These are phyloP conservation scores for Aureobasidium lini DNA, from an alignment of 2,329 filamentous ascomycete genomes.

Conservation along the genomic window DNA sequence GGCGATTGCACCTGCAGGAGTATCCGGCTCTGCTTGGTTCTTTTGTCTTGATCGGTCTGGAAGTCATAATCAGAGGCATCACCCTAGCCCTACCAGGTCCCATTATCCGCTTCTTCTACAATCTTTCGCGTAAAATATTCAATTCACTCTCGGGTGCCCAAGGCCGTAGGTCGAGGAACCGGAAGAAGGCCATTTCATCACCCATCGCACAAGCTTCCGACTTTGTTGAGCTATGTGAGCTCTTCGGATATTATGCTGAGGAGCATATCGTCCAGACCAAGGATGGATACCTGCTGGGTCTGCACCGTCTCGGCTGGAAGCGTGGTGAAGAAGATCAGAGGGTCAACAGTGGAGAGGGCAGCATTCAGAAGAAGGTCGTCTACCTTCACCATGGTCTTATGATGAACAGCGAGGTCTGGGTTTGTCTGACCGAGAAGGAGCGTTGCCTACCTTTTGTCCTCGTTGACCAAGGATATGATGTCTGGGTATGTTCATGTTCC, in stretches of 20 bases:
- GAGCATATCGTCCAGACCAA: slow-evolving; percentile 93
- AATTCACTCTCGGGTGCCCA: slow-evolving; percentile 67
- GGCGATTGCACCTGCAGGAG: slow-evolving; percentile 57
- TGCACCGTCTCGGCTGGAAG: slow-evolving; percentile 79
- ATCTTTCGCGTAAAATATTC: slow-evolving; percentile 73
- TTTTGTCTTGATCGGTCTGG: slow-evolving; percentile 72
- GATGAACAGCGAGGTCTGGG: slow-evolving; percentile 99
- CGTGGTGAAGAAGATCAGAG: slow-evolving; percentile 71
- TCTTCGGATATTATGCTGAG: slow-evolving; percentile 89
- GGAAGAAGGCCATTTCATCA: slow-evolving; percentile 47
- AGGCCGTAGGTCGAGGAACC: slow-evolving; percentile 58
- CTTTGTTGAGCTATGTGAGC: slow-evolving; percentile 85
- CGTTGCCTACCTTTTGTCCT: slow-evolving; percentile 82
- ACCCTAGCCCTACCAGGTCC: slow-evolving; percentile 80
- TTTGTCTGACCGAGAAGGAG: slow-evolving; percentile 79
- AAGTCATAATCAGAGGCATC: slow-evolving; percentile 74
- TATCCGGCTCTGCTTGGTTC: slow-evolving; percentile 82
- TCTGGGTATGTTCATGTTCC: slow-evolving; percentile 60
- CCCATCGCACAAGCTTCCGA: slow-evolving; percentile 80
- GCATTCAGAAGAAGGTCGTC: slow-evolving; percentile 72
- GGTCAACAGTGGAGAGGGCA: slow-evolving; percentile 64
- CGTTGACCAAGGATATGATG: slow-evolving; percentile 87
- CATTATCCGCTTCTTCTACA: slow-evolving; percentile 75
- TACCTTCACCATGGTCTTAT: slow-evolving; percentile 93
- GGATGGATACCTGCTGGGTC: slow-evolving; percentile 85